These are phyloP conservation scores for Streptanthus diversifolius DNA, from an alignment of 345 rosid species.

Conservation along the genomic window DNA sequence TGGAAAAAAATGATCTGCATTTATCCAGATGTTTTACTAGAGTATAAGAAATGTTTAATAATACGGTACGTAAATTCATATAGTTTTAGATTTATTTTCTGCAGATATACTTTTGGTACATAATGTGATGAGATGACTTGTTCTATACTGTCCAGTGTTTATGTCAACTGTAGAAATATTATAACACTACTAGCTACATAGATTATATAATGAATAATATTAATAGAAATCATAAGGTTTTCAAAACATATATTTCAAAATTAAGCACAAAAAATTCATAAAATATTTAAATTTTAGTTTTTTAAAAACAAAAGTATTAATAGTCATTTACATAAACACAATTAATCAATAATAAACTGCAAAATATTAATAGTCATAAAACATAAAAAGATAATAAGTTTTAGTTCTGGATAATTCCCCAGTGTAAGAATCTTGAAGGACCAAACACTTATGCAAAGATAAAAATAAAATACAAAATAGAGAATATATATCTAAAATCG, in stretches of 20 bases:
- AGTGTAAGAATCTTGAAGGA: not conserved
- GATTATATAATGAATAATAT: not conserved
- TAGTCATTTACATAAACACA: too few relatives aligned
- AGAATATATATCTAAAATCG: not conserved
- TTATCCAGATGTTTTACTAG: not conserved
- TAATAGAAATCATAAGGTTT: not conserved
- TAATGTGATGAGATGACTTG: not conserved
- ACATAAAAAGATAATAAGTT: too few relatives aligned
- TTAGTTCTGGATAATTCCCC: too few relatives aligned
- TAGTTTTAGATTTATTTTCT: not conserved
- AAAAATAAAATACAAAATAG: not conserved
- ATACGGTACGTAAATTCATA: not conserved
- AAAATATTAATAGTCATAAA: too few relatives aligned
- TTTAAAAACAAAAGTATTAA: too few relatives aligned
- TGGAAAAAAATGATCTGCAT: not conserved
- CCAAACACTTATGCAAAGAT: conserved; percentile 18
- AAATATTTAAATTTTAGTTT: too few relatives aligned
- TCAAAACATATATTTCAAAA: not conserved
- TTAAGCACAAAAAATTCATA: too few relatives aligned
- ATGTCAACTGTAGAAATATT: not conserved
- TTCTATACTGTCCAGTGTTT: not conserved
- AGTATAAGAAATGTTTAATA: not conserved
- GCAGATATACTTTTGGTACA: not conserved
- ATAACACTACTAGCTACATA: not conserved
- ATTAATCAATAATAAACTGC: too few relatives aligned